phyloP scores from a whole-genome alignment of 352 stramenopile genomes.

The Pythium scleroteichum region DNA sequence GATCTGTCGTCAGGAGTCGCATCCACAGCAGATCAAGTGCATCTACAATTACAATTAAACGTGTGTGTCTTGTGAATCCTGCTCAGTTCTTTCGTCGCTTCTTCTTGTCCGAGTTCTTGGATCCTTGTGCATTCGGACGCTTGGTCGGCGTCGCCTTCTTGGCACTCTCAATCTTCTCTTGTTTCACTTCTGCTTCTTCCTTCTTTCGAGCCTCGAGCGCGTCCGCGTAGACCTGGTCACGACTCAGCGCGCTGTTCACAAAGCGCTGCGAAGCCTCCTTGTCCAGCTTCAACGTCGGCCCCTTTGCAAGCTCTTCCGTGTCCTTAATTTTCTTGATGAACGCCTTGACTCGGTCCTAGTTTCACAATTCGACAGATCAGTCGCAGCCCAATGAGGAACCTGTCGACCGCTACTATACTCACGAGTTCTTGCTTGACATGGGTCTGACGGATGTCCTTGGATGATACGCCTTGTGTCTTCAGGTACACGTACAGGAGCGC shows the following conservation, averaged over 20 bases:
- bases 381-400: background rate
- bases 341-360: conserved; percentile 79
- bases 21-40: conserved; percentile 91
- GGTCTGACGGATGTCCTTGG: conserved; percentile 89
- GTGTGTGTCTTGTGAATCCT: background rate
- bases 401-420: background rate
- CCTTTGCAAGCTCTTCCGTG: conserved; percentile 79
- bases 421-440: conserved; percentile 90
- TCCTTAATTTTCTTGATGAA: conserved; percentile 92
- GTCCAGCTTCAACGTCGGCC: conserved; percentile 72
- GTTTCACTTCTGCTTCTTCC: conserved; percentile 47
- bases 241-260: conserved; percentile 82
- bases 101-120: conserved; percentile 46
- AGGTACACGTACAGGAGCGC: conserved; percentile 86
- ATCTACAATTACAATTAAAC: conserved; percentile 88
- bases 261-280: conserved; percentile 81
- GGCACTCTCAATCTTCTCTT: conserved; percentile 16
- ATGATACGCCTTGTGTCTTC: conserved; percentile 84
- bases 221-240: conserved; percentile 83
- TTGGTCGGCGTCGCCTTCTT: conserved; percentile 18
- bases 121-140: conserved; percentile 9
- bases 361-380: background rate
- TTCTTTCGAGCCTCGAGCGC: conserved; percentile 53
- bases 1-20: conserved; percentile 82
- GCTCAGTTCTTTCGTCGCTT: conserved; percentile 37